Conservation (phyloP, 257 asterid species). For the Nicotiana knightiana region DNA sequence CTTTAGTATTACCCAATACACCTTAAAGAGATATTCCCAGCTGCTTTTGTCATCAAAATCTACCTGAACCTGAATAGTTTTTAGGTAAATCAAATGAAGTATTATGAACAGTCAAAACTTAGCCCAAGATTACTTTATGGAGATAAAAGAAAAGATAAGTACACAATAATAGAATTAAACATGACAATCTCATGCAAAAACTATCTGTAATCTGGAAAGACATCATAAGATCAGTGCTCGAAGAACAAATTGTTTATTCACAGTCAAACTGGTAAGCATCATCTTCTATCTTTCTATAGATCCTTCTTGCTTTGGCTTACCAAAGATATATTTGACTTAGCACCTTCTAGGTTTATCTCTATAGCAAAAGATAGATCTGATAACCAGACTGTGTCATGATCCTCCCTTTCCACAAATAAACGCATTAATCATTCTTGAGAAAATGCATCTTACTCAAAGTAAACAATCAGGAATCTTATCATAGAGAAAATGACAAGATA, state of each 20-base stretch:
- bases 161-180: background rate
- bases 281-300: background rate
- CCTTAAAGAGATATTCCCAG: constrained; percentile 95
- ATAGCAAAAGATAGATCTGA: background rate
- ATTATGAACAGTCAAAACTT: background rate
- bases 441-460: background rate
- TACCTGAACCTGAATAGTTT: constrained; percentile 53
- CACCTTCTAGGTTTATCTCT: background rate
- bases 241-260: background rate
- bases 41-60: constrained; percentile 84
- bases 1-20: constrained; percentile 70
- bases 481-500: background rate
- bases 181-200: background rate
- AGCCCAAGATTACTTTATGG: background rate
- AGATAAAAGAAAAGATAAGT: background rate
- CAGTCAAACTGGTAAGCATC: background rate
- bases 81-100: background rate
- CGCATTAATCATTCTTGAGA: background rate
- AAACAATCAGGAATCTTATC: background rate
- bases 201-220: background rate
- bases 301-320: background rate
- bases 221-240: background rate
- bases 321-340: background rate
- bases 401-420: background rate
- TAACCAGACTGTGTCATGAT: background rate